phyloP scores from a whole-genome alignment of 805 yeast species.

The Ogataea paraovalis region DNA sequence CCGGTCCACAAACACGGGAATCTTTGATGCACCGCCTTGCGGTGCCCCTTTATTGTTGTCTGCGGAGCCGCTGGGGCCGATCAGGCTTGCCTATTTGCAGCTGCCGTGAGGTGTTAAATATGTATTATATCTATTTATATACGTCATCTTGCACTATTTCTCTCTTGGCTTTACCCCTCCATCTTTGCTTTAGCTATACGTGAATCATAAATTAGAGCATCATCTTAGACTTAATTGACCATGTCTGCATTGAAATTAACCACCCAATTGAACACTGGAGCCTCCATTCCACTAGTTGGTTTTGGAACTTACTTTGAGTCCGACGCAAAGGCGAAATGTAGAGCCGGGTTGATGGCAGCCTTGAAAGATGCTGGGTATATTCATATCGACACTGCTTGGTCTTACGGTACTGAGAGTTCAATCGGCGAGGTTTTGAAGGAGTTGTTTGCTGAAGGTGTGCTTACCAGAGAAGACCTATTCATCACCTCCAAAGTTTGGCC shows the following conservation, averaged over 20 bases:
- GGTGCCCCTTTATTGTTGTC: too few relatives aligned
- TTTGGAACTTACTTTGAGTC: slow-evolving; percentile 52
- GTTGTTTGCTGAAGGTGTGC: slow-evolving; percentile 40
- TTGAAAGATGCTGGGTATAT: slow-evolving; percentile 41
- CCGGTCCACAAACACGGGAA: too few relatives aligned
- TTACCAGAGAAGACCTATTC: slow-evolving; percentile 53
- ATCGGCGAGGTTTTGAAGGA: slow-evolving; percentile 46
- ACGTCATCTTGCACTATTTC: too few relatives aligned
- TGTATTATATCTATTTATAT: too few relatives aligned
- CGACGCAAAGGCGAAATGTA: slow-evolving; percentile 11
- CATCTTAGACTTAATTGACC: background rate
- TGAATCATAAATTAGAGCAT: too few relatives aligned
- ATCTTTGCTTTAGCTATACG: too few relatives aligned
- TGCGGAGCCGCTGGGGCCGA: too few relatives aligned
- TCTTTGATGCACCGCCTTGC: too few relatives aligned
- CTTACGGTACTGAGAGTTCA: slow-evolving; percentile 40
- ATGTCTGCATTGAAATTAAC: slow-evolving; percentile 16
- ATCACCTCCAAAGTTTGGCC: slow-evolving; percentile 75
- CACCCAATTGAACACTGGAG: slow-evolving; percentile 57
- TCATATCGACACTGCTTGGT: slow-evolving; percentile 52
- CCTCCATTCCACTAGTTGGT: slow-evolving; percentile 60
- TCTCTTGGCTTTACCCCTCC: too few relatives aligned
- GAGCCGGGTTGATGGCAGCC: slow-evolving; percentile 23
- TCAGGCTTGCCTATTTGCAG: too few relatives aligned
- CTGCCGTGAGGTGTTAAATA: too few relatives aligned